Conservation (phyloP, 192 early-diverging fungal species). For the Thamnidium elegans region DNA sequence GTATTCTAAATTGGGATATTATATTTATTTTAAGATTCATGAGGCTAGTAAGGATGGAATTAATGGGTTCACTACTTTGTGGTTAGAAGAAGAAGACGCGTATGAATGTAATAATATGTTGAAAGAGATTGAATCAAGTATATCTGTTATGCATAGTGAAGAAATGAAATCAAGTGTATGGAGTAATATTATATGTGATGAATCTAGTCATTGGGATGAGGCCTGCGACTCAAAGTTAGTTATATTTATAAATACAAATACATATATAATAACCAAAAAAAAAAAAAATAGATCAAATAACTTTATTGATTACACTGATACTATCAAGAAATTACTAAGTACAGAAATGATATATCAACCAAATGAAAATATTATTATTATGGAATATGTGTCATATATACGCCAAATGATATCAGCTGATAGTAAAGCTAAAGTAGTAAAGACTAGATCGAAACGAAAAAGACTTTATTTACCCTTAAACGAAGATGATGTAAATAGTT, state of each 20-base stretch:
- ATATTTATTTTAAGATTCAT: not conserved
- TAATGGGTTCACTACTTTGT: not conserved
- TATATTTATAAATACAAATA: not conserved
- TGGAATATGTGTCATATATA: conserved; percentile 8
- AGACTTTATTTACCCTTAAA: not conserved
- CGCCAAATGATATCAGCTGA: conserved; percentile 2
- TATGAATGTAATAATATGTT: not conserved
- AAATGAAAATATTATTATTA: not conserved
- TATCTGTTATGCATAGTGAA: conserved; percentile 1
- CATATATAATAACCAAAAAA: not conserved
- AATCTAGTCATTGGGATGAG: conserved; percentile 12
- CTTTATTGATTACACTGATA: conserved; percentile 3
- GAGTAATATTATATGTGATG: conserved; percentile 6
- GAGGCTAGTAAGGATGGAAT: not conserved
- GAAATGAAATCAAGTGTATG: conserved; percentile 4
- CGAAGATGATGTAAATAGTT: not conserved
- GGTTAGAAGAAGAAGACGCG: no score
- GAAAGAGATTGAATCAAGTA: not conserved
- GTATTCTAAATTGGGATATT: no score
- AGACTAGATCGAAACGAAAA: conserved; percentile 11
- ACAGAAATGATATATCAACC: not conserved
- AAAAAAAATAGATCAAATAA: not conserved
- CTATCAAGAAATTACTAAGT: not conserved
- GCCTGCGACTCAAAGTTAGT: not conserved
- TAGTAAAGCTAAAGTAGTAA: not conserved